These are phyloP conservation scores for Boletus rubropictus DNA, from an alignment of 768 basidiomycete genomes.

Conservation along the genomic window DNA sequence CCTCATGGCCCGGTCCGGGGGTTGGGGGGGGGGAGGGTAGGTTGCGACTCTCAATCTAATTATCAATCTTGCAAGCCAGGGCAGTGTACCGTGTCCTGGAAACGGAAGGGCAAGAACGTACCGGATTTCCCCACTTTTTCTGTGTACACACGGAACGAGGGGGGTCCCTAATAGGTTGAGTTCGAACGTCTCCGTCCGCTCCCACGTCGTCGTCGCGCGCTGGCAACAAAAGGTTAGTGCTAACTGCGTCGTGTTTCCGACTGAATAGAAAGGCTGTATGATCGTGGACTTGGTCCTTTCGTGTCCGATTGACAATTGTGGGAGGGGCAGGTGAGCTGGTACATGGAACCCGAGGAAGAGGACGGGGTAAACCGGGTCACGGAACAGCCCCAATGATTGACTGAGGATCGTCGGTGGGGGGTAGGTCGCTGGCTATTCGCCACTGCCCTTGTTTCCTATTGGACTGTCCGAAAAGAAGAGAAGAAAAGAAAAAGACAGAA, in stretches of 20 bases:
- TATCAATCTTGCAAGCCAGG: slow-evolving; percentile 13
- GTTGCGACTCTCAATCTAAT: slow-evolving; percentile 7
- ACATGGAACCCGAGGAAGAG: background rate
- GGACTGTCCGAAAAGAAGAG: background rate
- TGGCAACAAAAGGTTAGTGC: background rate
- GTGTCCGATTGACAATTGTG: background rate
- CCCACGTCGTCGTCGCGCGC: slow-evolving; percentile 6
- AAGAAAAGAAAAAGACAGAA: too few relatives aligned
- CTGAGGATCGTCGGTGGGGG: background rate
- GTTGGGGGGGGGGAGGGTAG: slow-evolving; percentile 8
- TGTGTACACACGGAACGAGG: too few relatives aligned
- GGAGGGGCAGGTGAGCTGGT: too few relatives aligned
- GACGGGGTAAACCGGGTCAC: background rate
- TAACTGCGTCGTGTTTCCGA: background rate
- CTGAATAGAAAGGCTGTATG: slow-evolving; percentile 9
- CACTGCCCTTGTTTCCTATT: background rate
- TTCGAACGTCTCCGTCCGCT: slow-evolving; percentile 7
- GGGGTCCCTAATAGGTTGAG: slow-evolving; percentile 12
- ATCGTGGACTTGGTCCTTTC: slow-evolving; percentile 4
- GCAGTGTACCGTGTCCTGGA: slow-evolving; percentile 16
- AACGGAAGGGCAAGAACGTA: too few relatives aligned
- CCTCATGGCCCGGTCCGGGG: too few relatives aligned
- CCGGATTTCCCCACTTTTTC: too few relatives aligned
- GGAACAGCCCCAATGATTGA: background rate
- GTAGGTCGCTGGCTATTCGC: too few relatives aligned